phyloP scores from a whole-genome alignment of 768 basidiomycete genomes.

The Mycena vulgaris region DNA sequence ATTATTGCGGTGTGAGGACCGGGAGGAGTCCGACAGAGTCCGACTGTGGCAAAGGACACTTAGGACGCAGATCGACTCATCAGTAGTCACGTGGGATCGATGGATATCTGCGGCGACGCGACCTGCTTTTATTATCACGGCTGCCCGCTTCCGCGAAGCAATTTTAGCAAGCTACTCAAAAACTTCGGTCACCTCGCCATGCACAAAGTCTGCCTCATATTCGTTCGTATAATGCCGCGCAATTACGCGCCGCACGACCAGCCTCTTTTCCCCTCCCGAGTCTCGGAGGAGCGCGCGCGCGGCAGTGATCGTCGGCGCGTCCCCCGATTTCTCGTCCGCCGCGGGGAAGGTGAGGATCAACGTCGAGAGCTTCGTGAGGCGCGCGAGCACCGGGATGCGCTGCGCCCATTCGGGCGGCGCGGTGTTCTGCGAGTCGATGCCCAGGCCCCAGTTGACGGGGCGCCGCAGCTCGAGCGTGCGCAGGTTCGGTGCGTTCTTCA shows the following conservation, averaged over 20 bases:
- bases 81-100: too few relatives aligned
- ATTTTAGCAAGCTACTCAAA: conserved; percentile 7
- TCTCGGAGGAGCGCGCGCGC: conserved; percentile 14
- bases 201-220: not conserved
- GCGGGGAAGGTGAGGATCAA: conserved; percentile 27
- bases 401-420: conserved; percentile 12
- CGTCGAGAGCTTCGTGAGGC: conserved; percentile 10
- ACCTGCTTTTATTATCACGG: too few relatives aligned
- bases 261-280: not conserved
- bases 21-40: too few relatives aligned
- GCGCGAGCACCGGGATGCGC: conserved; percentile 23
- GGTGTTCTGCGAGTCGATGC: not conserved
- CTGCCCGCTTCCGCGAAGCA: too few relatives aligned
- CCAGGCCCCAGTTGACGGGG: conserved; percentile 23
- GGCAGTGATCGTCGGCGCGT: conserved; percentile 8
- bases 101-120: too few relatives aligned
- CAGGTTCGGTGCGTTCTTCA: conserved; percentile 29
- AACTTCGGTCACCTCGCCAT: conserved; percentile 3
- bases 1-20: too few relatives aligned
- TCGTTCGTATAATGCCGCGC: conserved; percentile 6
- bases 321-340: conserved; percentile 15
- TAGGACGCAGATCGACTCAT: too few relatives aligned
- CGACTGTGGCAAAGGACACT: too few relatives aligned
- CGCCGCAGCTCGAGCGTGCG: conserved; percentile 28
- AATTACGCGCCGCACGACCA: conserved; percentile 4